phyloP scores from a whole-genome alignment of 2,329 filamentous ascomycete species.

The Fusarium pilosicola region DNA sequence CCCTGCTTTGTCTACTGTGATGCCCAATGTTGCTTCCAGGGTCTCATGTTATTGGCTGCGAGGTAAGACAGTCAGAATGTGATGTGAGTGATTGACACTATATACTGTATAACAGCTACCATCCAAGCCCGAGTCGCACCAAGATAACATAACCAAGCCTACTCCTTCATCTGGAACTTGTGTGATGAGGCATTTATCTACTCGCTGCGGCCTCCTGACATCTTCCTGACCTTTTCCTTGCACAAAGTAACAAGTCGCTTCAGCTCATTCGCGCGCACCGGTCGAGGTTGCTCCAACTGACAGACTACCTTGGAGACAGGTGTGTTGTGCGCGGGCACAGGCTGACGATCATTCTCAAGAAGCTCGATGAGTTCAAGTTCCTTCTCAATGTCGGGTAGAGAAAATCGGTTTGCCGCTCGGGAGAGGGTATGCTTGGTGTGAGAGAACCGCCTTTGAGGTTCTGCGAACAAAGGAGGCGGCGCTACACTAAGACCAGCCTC shows the following conservation, averaged over 20 bases:
- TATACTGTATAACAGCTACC: conserved; percentile 24
- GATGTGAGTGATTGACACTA: conserved; percentile 9
- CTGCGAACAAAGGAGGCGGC: conserved; percentile 8
- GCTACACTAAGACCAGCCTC: conserved; percentile 17
- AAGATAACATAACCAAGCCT: conserved; percentile 14
- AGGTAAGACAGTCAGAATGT: neutral
- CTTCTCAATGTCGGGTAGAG: neutral
- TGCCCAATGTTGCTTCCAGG: neutral
- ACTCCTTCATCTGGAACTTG: neutral
- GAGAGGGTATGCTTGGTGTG: neutral
- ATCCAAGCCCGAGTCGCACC: conserved; percentile 12
- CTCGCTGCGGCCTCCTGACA: conserved; percentile 35
- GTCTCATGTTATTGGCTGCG: neutral
- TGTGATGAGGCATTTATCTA: conserved; percentile 1
- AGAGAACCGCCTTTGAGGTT: conserved; percentile 4
- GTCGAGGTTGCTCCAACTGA: conserved; percentile 46
- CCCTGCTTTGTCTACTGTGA: neutral
- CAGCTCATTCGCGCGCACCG: conserved; percentile 46
- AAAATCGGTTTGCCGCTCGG: conserved; percentile 6
- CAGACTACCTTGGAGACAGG: conserved; percentile 45
- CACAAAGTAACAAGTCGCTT: conserved; percentile 46
- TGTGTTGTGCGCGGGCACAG: conserved; percentile 30
- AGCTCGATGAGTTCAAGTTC: neutral
- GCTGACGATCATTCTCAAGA: conserved; percentile 13
- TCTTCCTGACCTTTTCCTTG: conserved; percentile 38